These are phyloP conservation scores for Candida mesenterica DNA, from an alignment of 1,139 yeast genomes.

Conservation along the genomic window DNA sequence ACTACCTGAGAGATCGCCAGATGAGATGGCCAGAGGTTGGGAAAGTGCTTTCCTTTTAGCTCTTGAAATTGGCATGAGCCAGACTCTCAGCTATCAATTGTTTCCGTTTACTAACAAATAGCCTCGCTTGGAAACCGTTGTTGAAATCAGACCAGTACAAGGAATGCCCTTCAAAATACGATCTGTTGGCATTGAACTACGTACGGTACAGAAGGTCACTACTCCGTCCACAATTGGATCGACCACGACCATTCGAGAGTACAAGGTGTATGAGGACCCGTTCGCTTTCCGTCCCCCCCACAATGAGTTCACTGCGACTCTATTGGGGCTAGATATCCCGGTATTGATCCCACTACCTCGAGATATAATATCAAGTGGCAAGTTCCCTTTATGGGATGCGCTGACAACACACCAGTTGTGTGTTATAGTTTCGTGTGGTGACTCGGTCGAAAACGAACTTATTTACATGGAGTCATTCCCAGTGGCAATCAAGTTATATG, in stretches of 20 bases:
- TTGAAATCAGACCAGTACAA: constrained; percentile 38
- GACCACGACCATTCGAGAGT: constrained; percentile 37
- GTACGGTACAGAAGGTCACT: constrained; percentile 39
- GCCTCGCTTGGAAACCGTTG: constrained; percentile 46
- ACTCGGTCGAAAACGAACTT: constrained; percentile 29
- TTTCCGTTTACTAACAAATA: constrained; percentile 20
- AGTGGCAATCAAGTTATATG: constrained; percentile 48
- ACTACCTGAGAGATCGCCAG: too few species aligned
- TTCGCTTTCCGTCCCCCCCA: constrained; percentile 36
- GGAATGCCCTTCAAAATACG: constrained; percentile 41
- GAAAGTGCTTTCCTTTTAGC: too few species aligned
- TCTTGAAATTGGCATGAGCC: too few species aligned
- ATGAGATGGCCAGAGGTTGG: too few species aligned
- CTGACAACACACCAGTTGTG: constrained; percentile 36
- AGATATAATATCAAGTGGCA: constrained; percentile 49
- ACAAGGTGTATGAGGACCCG: constrained; percentile 36
- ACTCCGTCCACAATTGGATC: constrained; percentile 44
- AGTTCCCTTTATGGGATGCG: constrained; percentile 40
- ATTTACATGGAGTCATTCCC: constrained; percentile 41
- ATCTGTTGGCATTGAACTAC: constrained; percentile 36
- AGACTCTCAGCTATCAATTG: too few species aligned
- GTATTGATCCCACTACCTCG: constrained; percentile 57
- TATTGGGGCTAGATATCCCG: constrained; percentile 60
- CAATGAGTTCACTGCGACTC: constrained; percentile 34
- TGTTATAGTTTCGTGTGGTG: constrained; percentile 37